A percentile compares a stretch with the other conserved stretches of the same genome.
phyloP scores from a whole-genome alignment of 805 yeast species.

The Alloascoidea hylecoeti region DNA sequence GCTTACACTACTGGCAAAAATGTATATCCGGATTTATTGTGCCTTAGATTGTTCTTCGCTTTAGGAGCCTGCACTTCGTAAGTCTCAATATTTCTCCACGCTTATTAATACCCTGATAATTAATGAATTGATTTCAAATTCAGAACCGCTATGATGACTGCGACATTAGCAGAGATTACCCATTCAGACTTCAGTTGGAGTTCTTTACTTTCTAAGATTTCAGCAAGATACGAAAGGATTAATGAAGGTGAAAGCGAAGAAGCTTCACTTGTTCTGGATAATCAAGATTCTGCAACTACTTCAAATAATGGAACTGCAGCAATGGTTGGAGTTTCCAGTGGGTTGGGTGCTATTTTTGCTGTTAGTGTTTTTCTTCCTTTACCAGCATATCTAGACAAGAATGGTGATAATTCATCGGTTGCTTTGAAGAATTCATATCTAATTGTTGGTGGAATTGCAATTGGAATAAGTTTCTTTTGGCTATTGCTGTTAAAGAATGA shows the following conservation, averaged over 20 bases:
- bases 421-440: conserved; percentile 35
- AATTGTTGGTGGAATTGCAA: conserved; percentile 28
- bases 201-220: conserved; percentile 10
- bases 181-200: conserved; percentile 25
- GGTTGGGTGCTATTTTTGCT: conserved; percentile 54
- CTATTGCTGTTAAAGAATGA: conserved; percentile 32
- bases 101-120: no score
- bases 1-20: conserved; percentile 31
- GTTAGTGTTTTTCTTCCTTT: conserved; percentile 40
- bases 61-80: conserved; percentile 43
- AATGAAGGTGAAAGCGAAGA: conserved; percentile 8
- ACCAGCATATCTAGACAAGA: conserved; percentile 32
- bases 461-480: conserved; percentile 24
- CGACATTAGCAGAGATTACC: conserved; percentile 40
- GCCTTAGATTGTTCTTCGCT: conserved; percentile 43
- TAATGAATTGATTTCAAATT: no score
- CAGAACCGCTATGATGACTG: conserved; percentile 44
- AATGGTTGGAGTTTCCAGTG: conserved; percentile 45
- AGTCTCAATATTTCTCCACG: no score
- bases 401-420: conserved; percentile 22
- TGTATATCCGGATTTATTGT: conserved; percentile 34
- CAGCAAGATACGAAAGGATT: conserved; percentile 6
- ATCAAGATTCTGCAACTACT: conserved; percentile 9
- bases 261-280: conserved; percentile 9
- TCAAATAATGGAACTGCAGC: conserved; percentile 45